Evolutionary conservation across 2,329 filamentous ascomycete species (phyloP).

Genomic region (Zymoseptoria brevis): DNA sequence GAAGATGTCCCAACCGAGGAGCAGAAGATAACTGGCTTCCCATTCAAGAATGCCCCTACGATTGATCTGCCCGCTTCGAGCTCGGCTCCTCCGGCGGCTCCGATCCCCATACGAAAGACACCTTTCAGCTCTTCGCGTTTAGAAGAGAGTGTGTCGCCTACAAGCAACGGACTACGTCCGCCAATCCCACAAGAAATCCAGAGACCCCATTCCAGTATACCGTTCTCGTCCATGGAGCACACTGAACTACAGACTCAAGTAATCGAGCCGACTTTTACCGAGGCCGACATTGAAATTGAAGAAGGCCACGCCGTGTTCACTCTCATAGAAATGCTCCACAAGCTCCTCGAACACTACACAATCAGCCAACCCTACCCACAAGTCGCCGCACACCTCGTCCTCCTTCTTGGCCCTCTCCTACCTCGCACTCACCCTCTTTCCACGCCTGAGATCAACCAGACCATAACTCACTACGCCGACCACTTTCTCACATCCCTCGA

Average conservation of each 20-base stretch:
- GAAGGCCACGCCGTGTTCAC: conserved; percentile 28
- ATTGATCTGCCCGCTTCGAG: background rate
- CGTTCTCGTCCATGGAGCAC: background rate
- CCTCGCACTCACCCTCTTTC: conserved; percentile 34
- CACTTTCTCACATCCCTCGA: conserved; percentile 31
- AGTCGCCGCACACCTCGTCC: conserved; percentile 39
- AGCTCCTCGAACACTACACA: conserved; percentile 37
- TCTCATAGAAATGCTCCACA: conserved; percentile 36
- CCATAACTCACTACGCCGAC: conserved; percentile 34
- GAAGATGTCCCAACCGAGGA: background rate
- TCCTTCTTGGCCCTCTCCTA: conserved; percentile 40
- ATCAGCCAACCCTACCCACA: conserved; percentile 38
- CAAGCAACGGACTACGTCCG: background rate
- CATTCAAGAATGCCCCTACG: background rate
- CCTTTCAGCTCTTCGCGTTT: background rate
- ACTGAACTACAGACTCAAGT: background rate
- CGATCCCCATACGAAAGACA: background rate
- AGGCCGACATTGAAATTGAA: conserved; percentile 21
- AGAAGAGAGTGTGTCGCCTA: background rate
- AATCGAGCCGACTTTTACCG: background rate
- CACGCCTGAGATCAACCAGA: conserved; percentile 25
- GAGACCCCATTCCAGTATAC: background rate
- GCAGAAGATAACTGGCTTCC: background rate
- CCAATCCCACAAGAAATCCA: background rate
- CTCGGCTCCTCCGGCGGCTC: background rate